A percentile compares a stretch with the other conserved stretches of the same genome.
phyloP scores from a whole-genome alignment of 1,284 basidiomycete genomes.

The Anthracocystis panici-leucophaei region DNA sequence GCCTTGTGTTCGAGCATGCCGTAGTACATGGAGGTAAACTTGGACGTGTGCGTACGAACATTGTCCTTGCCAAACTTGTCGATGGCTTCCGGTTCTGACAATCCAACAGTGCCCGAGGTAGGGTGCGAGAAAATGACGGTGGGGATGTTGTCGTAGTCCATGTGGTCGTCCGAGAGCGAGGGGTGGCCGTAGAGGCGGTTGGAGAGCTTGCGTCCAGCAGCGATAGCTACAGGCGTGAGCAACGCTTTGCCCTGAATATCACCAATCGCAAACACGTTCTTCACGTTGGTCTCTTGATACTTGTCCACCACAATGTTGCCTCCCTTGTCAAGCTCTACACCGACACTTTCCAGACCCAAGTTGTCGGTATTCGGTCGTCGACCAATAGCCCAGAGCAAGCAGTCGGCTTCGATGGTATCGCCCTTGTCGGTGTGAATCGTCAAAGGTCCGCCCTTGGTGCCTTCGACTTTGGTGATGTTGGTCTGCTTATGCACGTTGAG shows the following conservation, averaged over 20 bases:
- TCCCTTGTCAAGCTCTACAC: conserved; percentile 80
- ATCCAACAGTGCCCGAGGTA: conserved; percentile 60
- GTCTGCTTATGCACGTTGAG: conserved; percentile 85
- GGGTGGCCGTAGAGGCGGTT: conserved; percentile 90
- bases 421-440: conserved; percentile 72
- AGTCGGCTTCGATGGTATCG: conserved; percentile 85
- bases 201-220: conserved; percentile 87
- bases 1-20: conserved; percentile 67
- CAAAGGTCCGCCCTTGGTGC: conserved; percentile 66
- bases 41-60: conserved; percentile 86
- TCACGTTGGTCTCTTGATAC: conserved; percentile 80
- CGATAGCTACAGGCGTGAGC: conserved; percentile 98
- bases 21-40: conserved; percentile 70
- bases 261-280: conserved; percentile 84
- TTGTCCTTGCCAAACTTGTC: conserved; percentile 85
- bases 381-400: conserved; percentile 93
- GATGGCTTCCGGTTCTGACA: conserved; percentile 86
- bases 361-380: conserved; percentile 83
- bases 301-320: conserved; percentile 90
- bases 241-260: conserved; percentile 92
- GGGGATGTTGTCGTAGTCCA: conserved; percentile 90
- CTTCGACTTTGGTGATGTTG: conserved; percentile 81
- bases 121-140: conserved; percentile 67
- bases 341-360: conserved; percentile 82
- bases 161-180: conserved; percentile 86